phyloP scores from a whole-genome alignment of 345 rosid species.

The Eucalyptus sp. region DNA sequence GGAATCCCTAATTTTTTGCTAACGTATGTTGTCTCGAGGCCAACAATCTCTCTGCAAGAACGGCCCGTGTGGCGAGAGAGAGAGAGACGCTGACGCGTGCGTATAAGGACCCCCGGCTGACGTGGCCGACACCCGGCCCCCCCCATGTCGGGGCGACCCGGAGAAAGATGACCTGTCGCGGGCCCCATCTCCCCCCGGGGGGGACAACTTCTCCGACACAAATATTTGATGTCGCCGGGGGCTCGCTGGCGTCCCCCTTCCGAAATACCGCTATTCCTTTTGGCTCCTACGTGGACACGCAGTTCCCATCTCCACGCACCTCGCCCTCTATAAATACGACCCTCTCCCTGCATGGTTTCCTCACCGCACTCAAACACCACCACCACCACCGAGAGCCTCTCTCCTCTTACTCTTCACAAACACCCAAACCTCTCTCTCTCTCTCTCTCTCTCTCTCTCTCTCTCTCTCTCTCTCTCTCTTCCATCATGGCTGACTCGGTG shows the following conservation, averaged over 20 bases:
- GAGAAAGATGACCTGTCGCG: background rate
- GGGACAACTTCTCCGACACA: background rate
- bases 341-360: background rate
- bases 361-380: background rate
- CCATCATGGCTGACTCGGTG: constrained; percentile 40
- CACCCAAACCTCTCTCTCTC: background rate
- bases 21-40: background rate
- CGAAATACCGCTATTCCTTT: background rate
- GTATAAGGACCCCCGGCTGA: background rate
- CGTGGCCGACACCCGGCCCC: background rate
- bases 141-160: background rate
- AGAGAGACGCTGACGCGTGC: background rate
- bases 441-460: background rate
- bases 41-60: background rate
- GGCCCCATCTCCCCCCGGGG: background rate
- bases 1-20: background rate
- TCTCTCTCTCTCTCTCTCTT: no score
- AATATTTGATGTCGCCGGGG: background rate
- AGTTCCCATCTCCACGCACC: background rate
- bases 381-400: background rate
- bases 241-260: background rate
- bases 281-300: background rate
- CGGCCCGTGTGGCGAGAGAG: background rate
- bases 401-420: background rate
- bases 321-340: constrained; percentile 24